Base-by-base conservation (phyloP, 176 grass and related monocot species). In the Neostapfia colusana region DNA sequence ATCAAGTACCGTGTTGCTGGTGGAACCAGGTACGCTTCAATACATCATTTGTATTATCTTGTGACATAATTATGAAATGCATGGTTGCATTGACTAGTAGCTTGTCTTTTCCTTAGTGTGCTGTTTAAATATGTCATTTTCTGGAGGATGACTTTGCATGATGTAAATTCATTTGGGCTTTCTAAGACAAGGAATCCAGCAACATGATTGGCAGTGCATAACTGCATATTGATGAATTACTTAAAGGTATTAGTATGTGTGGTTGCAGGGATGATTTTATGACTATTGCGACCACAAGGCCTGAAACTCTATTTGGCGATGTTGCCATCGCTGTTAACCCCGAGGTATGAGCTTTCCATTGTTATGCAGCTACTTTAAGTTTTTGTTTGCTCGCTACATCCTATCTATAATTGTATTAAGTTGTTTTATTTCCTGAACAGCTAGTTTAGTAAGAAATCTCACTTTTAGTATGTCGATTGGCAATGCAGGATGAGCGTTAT, bases 281-380 rank as follows among this genome's bases (percentile, higher is more conserved):
- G 87, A 98, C 91, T 80, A 93, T 98, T 82, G 95, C 87, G 3
- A 98, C 95, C 34, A 98, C 95, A 73, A 80, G 95, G 37, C 95
- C 95, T 25, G 95, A 98, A 75, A 98, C 95, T 88, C 26, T 98
- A 75, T 98, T 98, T 88, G 95, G 80, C 80, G 95, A 98, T 82
- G 90, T 88, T 84, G 91, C 95, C 15, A 90, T 98, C 90, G 95
- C 91, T 74, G 95, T 94, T 28, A 81, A 98, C 75, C 95, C 95
- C 71, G 80, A 86, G 91, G 95, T 94, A 85, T 21, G 49, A 62
- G 61, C 38, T 73, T 73, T 69, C 66, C 23, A 72, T 28, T 65
- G 15, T 61, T 77, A 34, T 23, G 37, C 16, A 78, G 14, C 72
- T 42, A 40, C 61, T 18, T 14, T 73, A 70, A 25, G 17, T 35